These are phyloP conservation scores for Echinochloa phyllopogon DNA, from an alignment of 176 grass and related monocot species.

Conservation along the genomic window DNA sequence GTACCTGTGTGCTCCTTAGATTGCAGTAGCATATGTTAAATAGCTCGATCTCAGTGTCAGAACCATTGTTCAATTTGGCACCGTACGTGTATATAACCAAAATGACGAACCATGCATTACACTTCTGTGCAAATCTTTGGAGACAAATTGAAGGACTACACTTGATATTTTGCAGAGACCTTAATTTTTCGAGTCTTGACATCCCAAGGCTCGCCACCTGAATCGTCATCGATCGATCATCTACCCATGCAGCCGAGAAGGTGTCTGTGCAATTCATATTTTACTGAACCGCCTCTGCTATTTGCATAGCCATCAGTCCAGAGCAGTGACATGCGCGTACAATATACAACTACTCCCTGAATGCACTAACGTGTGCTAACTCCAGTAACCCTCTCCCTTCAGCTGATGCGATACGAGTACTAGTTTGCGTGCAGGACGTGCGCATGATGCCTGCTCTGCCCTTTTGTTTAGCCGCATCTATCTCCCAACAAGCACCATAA, in stretches of 20 bases:
- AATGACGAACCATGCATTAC: too few species aligned
- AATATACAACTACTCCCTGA: not conserved
- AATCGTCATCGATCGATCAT: too few species aligned
- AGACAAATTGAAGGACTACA: too few species aligned
- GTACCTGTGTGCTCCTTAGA: not conserved
- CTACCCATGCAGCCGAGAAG: not conserved
- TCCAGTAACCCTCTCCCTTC: not conserved
- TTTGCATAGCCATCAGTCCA: too few species aligned
- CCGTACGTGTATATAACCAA: too few species aligned
- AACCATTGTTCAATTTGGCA: too few species aligned
- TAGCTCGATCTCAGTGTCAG: too few species aligned
- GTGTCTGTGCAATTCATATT: not conserved
- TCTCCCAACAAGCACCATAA: not conserved
- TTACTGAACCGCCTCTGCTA: not conserved
- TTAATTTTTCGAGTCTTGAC: not conserved
- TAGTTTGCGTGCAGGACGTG: not conserved
- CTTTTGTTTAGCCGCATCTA: not conserved
- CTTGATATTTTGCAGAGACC: too few species aligned
- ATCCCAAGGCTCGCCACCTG: too few species aligned
- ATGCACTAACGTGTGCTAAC: not conserved
- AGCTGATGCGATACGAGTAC: not conserved
- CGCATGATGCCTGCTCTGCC: not conserved
- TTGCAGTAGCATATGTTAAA: too few species aligned
- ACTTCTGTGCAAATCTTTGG: too few species aligned
- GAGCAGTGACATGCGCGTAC: not conserved